Conservation (phyloP, 345 rosid genomes). For the Rubroshorea leprosula region DNA sequence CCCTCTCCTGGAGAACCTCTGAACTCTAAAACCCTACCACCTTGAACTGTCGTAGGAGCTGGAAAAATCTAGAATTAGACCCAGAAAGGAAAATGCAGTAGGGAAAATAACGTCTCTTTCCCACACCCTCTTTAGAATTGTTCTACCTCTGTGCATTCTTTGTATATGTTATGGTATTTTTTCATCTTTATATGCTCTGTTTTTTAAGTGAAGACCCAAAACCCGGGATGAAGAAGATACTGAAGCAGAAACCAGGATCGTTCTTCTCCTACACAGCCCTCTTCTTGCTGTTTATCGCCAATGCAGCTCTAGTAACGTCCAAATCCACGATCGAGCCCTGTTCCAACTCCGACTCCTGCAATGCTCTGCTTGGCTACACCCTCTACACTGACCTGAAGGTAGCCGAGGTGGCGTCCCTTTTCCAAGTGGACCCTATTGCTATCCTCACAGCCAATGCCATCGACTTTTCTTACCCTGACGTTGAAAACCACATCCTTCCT, state of each 20-base stretch:
- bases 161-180: too few relatives aligned
- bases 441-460: slow-evolving; percentile 77
- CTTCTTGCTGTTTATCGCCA: slow-evolving; percentile 31
- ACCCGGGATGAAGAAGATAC: slow-evolving; percentile 31
- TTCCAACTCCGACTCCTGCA: slow-evolving; percentile 70
- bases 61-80: too few relatives aligned
- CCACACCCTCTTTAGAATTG: too few relatives aligned
- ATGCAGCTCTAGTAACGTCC: slow-evolving; percentile 31
- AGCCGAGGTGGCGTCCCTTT: slow-evolving; percentile 83
- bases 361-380: slow-evolving; percentile 80
- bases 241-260: slow-evolving; percentile 20
- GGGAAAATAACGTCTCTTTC: too few relatives aligned
- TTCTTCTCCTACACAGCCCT: neutral
- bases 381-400: slow-evolving; percentile 93
- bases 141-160: too few relatives aligned
- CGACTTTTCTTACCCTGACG: slow-evolving; percentile 85
- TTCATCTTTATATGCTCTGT: too few relatives aligned
- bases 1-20: too few relatives aligned
- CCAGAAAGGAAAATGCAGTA: too few relatives aligned
- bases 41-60: too few relatives aligned
- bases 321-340: slow-evolving; percentile 97
- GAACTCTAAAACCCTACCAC: too few relatives aligned
- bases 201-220: too few relatives aligned
- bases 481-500: slow-evolving; percentile 91
- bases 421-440: slow-evolving; percentile 79